Percentiles rank a stretch among this genome's conserved stretches.
phyloP scores from a whole-genome alignment of 2,329 filamentous ascomycete genomes.

The Pyrenophora teres region DNA sequence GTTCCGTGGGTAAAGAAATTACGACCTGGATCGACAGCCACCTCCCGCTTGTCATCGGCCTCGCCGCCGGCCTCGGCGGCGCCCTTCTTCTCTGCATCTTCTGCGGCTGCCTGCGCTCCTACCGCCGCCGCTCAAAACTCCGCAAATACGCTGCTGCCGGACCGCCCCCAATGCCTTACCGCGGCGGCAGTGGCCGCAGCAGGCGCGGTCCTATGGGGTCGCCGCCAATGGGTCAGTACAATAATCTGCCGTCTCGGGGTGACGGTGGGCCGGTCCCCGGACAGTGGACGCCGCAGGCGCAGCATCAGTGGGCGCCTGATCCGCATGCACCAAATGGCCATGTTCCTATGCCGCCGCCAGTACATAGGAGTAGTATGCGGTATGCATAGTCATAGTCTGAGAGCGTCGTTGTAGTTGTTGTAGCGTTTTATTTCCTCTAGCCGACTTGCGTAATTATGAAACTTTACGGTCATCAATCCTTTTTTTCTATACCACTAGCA shows the following conservation, averaged over 20 bases:
- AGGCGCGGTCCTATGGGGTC: background rate
- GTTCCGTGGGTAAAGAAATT: slow-evolving; percentile 71
- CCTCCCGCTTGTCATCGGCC: slow-evolving; percentile 80
- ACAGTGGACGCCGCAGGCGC: background rate
- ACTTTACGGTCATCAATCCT: background rate
- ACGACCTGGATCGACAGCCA: slow-evolving; percentile 76
- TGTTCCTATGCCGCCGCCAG: slow-evolving; percentile 16
- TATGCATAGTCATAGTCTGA: slow-evolving; percentile 17
- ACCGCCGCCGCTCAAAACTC: slow-evolving; percentile 32
- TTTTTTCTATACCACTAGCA: background rate
- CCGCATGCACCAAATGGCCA: slow-evolving; percentile 8
- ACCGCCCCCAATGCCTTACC: slow-evolving; percentile 13
- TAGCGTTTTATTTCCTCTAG: background rate
- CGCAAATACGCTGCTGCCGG: slow-evolving; percentile 22
- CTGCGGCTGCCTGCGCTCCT: slow-evolving; percentile 67
- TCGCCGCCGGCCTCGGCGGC: slow-evolving; percentile 72
- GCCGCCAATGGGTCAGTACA: slow-evolving; percentile 8
- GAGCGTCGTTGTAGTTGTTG: no score
- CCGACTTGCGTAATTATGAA: background rate
- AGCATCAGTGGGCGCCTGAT: slow-evolving; percentile 2
- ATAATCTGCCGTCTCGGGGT: slow-evolving; percentile 3
- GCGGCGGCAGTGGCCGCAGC: slow-evolving; percentile 1
- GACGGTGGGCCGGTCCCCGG: no score
- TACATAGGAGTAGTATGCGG: slow-evolving; percentile 20
- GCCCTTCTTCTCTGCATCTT: slow-evolving; percentile 68